Evolutionary conservation across 139 green algal species (phyloP).

Genomic region (Edaphochlamys debaryana): DNA sequence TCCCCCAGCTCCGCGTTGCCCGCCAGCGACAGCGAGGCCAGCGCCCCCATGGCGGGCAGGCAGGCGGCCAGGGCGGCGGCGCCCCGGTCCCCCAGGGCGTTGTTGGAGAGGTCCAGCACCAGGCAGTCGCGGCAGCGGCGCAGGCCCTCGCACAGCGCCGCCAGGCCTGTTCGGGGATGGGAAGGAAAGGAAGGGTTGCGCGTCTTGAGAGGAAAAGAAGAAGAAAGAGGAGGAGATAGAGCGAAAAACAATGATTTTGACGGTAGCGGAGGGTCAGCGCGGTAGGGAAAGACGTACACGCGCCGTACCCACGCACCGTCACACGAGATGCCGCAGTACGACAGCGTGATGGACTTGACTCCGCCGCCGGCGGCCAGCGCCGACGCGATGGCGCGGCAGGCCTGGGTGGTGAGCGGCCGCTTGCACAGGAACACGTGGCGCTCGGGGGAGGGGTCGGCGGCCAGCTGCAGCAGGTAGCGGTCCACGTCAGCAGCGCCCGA

Average conservation of each 20-base stretch:
- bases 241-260: neutral
- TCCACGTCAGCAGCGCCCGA: constrained; percentile 2
- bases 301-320: neutral
- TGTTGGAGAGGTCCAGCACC: constrained; percentile 33
- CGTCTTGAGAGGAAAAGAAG: no score
- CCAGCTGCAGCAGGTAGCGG: constrained; percentile 33
- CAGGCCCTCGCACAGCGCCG: constrained; percentile 11
- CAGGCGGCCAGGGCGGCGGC: neutral
- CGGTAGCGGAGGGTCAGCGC: neutral
- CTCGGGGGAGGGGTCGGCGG: constrained; percentile 3
- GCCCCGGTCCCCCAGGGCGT: constrained; percentile 13
- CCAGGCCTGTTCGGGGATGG: neutral
- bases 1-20: constrained; percentile 11
- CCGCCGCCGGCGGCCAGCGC: neutral
- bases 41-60: neutral
- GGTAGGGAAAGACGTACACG: no score
- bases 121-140: neutral
- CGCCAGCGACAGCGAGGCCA: constrained; percentile 2
- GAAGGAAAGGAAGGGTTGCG: no score
- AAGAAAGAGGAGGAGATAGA: neutral
- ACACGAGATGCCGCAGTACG: constrained; percentile 24
- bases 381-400: constrained; percentile 8
- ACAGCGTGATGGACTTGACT: constrained; percentile 17
- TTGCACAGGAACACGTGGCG: constrained; percentile 39
- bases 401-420: neutral